These are phyloP conservation scores for Daldinia bambusicola DNA, from an alignment of 495 filamentous ascomycete species.

Conservation along the genomic window DNA sequence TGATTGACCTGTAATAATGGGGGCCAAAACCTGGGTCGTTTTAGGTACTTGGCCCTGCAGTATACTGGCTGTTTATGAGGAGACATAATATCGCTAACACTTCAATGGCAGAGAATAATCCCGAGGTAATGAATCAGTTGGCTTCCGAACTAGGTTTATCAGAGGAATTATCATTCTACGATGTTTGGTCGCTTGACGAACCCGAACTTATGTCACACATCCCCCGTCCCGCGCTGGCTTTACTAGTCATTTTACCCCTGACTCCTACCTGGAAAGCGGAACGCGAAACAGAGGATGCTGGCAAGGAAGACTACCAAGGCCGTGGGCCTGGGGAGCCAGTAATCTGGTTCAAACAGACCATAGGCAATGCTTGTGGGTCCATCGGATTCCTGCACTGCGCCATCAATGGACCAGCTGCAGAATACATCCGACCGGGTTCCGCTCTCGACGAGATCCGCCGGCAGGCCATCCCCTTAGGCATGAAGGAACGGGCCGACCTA, in stretches of 20 bases:
- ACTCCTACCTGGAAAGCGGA: conserved; percentile 68
- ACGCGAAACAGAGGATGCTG: conserved; percentile 67
- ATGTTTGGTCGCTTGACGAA: conserved; percentile 81
- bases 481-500: conserved; percentile 70
- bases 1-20: background rate
- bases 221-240: conserved; percentile 76
- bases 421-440: conserved; percentile 58
- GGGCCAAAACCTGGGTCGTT: background rate
- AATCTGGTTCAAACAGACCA: conserved; percentile 87
- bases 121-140: conserved; percentile 78
- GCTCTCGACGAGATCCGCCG: conserved; percentile 54
- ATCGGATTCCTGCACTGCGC: conserved; percentile 76
- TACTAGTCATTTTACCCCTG: conserved; percentile 81
- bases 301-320: conserved; percentile 41
- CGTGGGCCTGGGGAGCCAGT: conserved; percentile 52
- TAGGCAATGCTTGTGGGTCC: conserved; percentile 78
- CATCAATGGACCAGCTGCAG: conserved; percentile 54
- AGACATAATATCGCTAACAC: background rate
- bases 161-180: conserved; percentile 73
- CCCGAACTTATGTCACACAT: conserved; percentile 75
- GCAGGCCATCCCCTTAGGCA: conserved; percentile 58
- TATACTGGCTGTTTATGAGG: background rate
- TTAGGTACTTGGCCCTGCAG: background rate
- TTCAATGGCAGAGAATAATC: conserved; percentile 62
- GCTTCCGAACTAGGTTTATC: conserved; percentile 78